phyloP scores from a whole-genome alignment of 2,329 filamentous ascomycete genomes.

The Fusarium longipes region DNA sequence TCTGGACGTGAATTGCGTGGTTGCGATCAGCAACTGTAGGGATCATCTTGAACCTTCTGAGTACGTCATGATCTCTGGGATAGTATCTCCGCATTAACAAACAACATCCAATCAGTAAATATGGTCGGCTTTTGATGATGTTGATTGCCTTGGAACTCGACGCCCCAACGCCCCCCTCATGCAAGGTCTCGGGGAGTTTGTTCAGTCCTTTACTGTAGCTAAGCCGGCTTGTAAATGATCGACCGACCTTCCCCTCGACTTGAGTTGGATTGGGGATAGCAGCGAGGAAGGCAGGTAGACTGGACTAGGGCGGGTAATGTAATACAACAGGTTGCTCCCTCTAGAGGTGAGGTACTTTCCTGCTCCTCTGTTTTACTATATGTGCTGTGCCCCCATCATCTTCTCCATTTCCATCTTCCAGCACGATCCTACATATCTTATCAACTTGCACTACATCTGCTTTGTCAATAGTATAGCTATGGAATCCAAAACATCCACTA shows the following conservation, averaged over 20 bases:
- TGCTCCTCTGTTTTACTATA: neutral
- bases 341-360: conserved; percentile 2
- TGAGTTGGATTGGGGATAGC: neutral
- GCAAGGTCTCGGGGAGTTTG: conserved; percentile 25
- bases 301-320: neutral
- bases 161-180: conserved; percentile 5
- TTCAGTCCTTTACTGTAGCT: neutral
- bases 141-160: conserved; percentile 17
- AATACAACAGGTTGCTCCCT: neutral
- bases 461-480: conserved; percentile 13
- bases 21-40: neutral
- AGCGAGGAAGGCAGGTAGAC: neutral
- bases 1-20: conserved; percentile 17
- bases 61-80: neutral
- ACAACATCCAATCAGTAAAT: conserved; percentile 12
- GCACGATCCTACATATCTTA: neutral
- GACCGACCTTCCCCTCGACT: neutral
- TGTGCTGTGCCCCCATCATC: neutral
- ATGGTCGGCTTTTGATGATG: neutral
- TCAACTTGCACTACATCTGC: neutral
- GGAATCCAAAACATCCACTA: conserved; percentile 2
- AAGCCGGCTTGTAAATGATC: neutral
- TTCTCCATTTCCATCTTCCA: neutral
- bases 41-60: neutral
- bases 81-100: neutral